phyloP scores from a whole-genome alignment of 2,329 filamentous ascomycete genomes.

The Mariannaea sp. region DNA sequence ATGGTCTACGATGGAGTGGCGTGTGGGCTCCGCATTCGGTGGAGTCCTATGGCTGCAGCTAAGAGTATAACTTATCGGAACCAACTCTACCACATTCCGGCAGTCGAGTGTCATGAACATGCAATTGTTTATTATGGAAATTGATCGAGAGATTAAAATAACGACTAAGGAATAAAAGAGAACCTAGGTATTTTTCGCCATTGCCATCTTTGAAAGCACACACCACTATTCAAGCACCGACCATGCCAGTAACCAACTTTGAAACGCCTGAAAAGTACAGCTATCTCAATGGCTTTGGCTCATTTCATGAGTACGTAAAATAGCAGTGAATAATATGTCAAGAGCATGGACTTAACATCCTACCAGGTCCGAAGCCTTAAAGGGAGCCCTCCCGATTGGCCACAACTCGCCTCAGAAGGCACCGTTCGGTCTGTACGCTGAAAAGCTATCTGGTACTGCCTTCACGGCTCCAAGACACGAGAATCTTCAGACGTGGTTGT shows the following conservation, averaged over 20 bases:
- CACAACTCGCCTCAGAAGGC: constrained; percentile 83
- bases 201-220: no score
- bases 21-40: no score
- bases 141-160: neutral
- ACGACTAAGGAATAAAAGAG: constrained; percentile 14
- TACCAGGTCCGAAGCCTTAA: constrained; percentile 72
- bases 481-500: constrained; percentile 74
- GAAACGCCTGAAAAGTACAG: constrained; percentile 59
- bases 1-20: no score
- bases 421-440: constrained; percentile 77
- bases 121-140: no score
- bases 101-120: no score
- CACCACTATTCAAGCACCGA: neutral
- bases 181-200: no score
- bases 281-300: constrained; percentile 78
- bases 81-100: no score
- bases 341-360: neutral
- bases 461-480: constrained; percentile 72
- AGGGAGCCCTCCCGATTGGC: constrained; percentile 73
- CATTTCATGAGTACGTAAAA: constrained; percentile 72
- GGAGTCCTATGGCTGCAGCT: no score
- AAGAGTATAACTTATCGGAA: no score
- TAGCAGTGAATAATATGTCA: neutral
- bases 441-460: constrained; percentile 74
- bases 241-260: constrained; percentile 31